These are phyloP conservation scores for Beauveria sp. DNA, from an alignment of 2,329 filamentous ascomycete species.

Conservation along the genomic window DNA sequence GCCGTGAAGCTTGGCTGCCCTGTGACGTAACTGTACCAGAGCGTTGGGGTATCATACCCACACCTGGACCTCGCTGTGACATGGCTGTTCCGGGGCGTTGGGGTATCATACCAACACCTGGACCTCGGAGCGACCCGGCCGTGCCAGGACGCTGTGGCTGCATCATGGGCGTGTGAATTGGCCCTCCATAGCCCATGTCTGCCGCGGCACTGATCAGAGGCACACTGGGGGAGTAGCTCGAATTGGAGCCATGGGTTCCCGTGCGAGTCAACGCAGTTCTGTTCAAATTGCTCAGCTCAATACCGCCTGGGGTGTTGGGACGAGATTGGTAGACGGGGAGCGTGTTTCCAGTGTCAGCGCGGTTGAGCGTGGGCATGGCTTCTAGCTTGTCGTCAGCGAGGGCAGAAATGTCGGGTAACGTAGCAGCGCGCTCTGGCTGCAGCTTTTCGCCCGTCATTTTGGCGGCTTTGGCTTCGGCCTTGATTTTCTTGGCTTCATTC, in stretches of 20 bases:
- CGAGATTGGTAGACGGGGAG: conserved; percentile 56
- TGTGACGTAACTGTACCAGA: conserved; percentile 31
- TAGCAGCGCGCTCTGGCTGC: conserved; percentile 51
- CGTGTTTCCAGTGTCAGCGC: conserved; percentile 54
- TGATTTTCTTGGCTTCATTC: conserved; percentile 55
- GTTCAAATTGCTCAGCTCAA: conserved; percentile 47
- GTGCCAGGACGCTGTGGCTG: conserved; percentile 26
- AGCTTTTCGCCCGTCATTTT: conserved; percentile 47
- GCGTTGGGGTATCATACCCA: conserved; percentile 18
- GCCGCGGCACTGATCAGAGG: conserved; percentile 54
- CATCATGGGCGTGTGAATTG: conserved; percentile 28
- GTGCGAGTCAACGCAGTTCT: conserved; percentile 37
- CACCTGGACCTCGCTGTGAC: conserved; percentile 24
- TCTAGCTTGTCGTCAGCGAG: conserved; percentile 42
- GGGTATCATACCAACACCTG: conserved; percentile 9
- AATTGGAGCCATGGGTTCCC: conserved; percentile 48
- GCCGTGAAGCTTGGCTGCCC: conserved; percentile 21
- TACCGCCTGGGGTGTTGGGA: conserved; percentile 45
- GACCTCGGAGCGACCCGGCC: conserved; percentile 27
- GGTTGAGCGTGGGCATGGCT: conserved; percentile 49
- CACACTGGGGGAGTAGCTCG: conserved; percentile 57
- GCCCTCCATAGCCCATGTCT: conserved; percentile 48
- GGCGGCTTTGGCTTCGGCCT: conserved; percentile 41
- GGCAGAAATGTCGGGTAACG: conserved; percentile 48
- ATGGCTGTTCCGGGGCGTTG: conserved; percentile 28